phyloP scores from a whole-genome alignment of 139 green algal species.

The Coccomyxa sp. region DNA sequence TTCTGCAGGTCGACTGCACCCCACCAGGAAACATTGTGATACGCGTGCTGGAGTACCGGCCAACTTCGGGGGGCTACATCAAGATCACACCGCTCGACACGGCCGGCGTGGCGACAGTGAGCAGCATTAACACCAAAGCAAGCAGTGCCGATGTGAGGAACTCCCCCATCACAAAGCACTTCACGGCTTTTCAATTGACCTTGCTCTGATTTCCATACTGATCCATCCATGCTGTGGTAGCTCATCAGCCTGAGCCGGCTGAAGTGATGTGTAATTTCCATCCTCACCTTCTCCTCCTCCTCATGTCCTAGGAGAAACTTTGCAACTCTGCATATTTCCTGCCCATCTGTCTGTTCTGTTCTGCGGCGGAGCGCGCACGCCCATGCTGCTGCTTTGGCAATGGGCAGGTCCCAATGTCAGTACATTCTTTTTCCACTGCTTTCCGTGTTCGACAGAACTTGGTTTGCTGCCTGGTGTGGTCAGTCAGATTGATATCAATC shows the following conservation, averaged over 20 bases:
- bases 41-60: not conserved
- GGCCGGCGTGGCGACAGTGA: not conserved
- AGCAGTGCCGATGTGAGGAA: not conserved
- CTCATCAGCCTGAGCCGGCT: too few relatives aligned
- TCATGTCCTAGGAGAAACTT: not conserved
- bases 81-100: constrained; percentile 9
- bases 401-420: too few relatives aligned
- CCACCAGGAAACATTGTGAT: constrained; percentile 13
- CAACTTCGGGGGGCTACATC: constrained; percentile 10
- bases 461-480: not conserved
- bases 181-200: too few relatives aligned
- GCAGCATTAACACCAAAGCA: not conserved
- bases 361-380: too few relatives aligned
- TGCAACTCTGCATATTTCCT: too few relatives aligned
- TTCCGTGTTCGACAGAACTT: too few relatives aligned
- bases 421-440: too few relatives aligned
- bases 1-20: constrained; percentile 11
- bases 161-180: not conserved
- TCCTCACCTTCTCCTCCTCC: not conserved
- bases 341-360: too few relatives aligned
- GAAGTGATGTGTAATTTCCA: not conserved
- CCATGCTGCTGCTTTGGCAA: too few relatives aligned
- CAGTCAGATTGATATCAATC: not conserved
- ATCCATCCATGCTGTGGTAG: too few relatives aligned
- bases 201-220: too few relatives aligned